These are phyloP conservation scores for Russula sp. DNA, from an alignment of 768 basidiomycete genomes.

Conservation along the genomic window DNA sequence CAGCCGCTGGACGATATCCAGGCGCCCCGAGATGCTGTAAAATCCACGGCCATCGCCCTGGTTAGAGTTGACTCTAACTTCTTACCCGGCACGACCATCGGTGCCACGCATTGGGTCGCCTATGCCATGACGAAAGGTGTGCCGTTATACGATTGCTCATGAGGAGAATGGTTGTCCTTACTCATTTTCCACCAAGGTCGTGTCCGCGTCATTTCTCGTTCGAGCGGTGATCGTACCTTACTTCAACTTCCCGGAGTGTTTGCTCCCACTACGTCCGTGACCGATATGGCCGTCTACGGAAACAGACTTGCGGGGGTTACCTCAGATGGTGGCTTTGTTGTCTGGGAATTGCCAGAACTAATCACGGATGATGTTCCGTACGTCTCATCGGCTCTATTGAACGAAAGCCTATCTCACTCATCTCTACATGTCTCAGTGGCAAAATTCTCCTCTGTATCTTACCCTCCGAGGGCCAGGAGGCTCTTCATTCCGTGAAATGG, in stretches of 20 bases:
- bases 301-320: constrained; percentile 83
- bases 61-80: constrained; percentile 83
- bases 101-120: constrained; percentile 88
- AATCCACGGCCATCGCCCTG: constrained; percentile 85
- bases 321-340: constrained; percentile 82
- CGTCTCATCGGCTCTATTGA: constrained; percentile 30
- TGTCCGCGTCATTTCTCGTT: constrained; percentile 82
- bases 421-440: constrained; percentile 41
- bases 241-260: constrained; percentile 67
- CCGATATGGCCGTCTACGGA: constrained; percentile 81
- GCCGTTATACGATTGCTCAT: background rate
- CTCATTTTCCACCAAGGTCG: constrained; percentile 43
- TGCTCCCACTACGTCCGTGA: constrained; percentile 55
- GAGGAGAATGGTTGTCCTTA: background rate
- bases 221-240: constrained; percentile 81
- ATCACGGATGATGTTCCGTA: constrained; percentile 86
- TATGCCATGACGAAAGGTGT: constrained; percentile 85
- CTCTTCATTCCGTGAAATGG: constrained; percentile 82
- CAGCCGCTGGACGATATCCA: constrained; percentile 68
- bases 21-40: constrained; percentile 68
- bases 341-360: constrained; percentile 79
- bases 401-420: background rate
- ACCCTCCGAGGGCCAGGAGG: constrained; percentile 52
- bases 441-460: constrained; percentile 61
- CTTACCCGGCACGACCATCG: constrained; percentile 81